Base-by-base conservation (phyloP, 805 yeast species). In the Saturnispora silvae region DNA sequence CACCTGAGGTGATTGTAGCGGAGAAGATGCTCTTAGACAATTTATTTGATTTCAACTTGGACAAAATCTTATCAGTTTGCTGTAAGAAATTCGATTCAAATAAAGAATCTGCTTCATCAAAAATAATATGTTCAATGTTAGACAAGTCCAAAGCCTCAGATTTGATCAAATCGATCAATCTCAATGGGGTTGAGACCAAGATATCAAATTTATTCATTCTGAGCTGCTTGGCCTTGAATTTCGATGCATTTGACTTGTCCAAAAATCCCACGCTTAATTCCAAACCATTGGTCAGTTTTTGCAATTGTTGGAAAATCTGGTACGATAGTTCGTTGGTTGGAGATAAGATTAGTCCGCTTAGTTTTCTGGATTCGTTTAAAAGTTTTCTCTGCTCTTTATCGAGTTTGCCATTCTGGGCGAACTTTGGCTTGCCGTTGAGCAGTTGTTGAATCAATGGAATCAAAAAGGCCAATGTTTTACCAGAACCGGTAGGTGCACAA, bases 401-500 rank as follows among this genome's bases (percentile, higher is more conserved):
- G 76, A 83, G 20, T 82, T 51, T 11, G 95, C 16, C n/a, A n/a
- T 26, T 15, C 14, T 6, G 9, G 14, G 14, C 29, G n/a, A n/a
- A 30, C 10, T 17, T 25, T n/a, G 35, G 32, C 15, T 31, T 37
- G 11, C 38, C 32, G 20, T 50, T 40, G 14, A 64, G 32, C 6
- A 49, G 28, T 33, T 58, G 51, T 47, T 83, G 92, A 16, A 92
- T 59, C 48, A 89, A 49, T 4, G 99, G 98, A 14, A 86, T 72
- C 40, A 83, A 62, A 53, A 81, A 92, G 22, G 96, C 94, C 34
- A 92, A 64, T 0, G 98, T 92, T 56, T 92, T 92, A 66, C 98
- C 98, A 4, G 96, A 85, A 49, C 98, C 98, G 1, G 98, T 92
- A 33, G 97, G 97, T 0, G 97, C 96, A 67, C 96, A 84, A 1